These are phyloP conservation scores for Alternaria sp. DNA, from an alignment of 2,329 filamentous ascomycete species.

Conservation along the genomic window DNA sequence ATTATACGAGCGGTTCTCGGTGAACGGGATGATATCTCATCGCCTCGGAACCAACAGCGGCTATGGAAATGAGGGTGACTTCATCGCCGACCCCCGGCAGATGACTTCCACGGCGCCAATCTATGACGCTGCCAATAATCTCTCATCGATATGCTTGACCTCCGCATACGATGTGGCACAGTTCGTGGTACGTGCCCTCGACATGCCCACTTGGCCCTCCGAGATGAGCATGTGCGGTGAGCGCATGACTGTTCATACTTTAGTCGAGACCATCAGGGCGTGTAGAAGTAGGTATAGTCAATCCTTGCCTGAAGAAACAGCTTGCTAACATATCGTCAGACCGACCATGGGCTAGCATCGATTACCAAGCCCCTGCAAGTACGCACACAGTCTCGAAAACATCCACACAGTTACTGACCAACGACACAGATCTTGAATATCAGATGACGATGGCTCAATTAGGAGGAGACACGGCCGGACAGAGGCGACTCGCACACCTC, in stretches of 20 bases:
- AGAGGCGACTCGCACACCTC: conserved; percentile 64
- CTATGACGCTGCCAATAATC: conserved; percentile 59
- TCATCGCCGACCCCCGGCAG: conserved; percentile 68
- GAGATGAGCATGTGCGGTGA: conserved; percentile 77
- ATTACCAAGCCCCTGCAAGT: conserved; percentile 58
- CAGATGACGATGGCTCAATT: conserved; percentile 56
- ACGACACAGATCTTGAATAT: conserved; percentile 54
- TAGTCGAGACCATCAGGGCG: conserved; percentile 62
- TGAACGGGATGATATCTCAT: conserved; percentile 68
- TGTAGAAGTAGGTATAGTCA: conserved; percentile 37
- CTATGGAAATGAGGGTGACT: conserved; percentile 67
- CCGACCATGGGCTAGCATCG: conserved; percentile 44
- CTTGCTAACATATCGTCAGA: conserved; percentile 34
- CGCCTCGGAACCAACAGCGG: conserved; percentile 67
- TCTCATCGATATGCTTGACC: conserved; percentile 67
- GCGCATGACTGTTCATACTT: conserved; percentile 66
- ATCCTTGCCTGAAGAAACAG: neutral
- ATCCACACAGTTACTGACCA: conserved; percentile 1
- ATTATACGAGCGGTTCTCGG: conserved; percentile 78
- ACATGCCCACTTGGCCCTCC: conserved; percentile 70
- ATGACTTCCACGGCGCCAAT: conserved; percentile 68
- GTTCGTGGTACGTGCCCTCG: conserved; percentile 75
- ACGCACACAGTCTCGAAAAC: neutral
- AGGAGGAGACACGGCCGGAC: conserved; percentile 44
- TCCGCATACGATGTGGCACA: conserved; percentile 73